Conservation (phyloP, 305 asterid genomes). For the Ajuga reptans region DNA sequence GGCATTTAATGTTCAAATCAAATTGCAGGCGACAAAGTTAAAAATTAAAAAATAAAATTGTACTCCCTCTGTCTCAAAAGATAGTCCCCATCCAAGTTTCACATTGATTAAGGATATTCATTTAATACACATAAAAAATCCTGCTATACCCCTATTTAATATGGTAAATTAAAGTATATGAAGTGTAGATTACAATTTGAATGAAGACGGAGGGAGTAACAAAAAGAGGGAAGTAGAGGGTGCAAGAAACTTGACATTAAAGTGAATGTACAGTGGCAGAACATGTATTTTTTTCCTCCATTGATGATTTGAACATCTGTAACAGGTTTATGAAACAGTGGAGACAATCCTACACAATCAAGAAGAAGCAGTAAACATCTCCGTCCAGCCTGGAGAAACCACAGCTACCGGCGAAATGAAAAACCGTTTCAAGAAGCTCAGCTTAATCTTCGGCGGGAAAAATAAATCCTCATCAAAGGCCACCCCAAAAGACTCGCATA, state of each 20-base stretch:
- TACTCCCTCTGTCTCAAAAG: no score
- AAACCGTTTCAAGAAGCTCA: slow-evolving; percentile 65
- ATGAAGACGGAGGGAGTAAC: no score
- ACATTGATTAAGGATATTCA: no score
- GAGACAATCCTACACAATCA: slow-evolving; percentile 69
- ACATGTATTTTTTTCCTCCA: neutral
- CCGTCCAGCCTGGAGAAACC: slow-evolving; percentile 56
- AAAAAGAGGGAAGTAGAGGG: no score
- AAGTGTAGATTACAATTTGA: no score
- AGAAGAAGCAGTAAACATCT: slow-evolving; percentile 44
- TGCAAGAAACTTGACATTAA: no score
- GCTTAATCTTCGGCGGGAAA: slow-evolving; percentile 64
- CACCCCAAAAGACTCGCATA: slow-evolving; percentile 35
- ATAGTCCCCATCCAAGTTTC: no score
- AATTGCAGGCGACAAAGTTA: neutral
- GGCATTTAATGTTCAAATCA: neutral
- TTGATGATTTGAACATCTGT: neutral
- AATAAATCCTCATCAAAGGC: slow-evolving; percentile 35
- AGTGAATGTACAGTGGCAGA: neutral
- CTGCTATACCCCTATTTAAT: no score
- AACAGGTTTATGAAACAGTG: slow-evolving; percentile 72
- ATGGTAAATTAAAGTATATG: no score
- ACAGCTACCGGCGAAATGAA: slow-evolving; percentile 48
- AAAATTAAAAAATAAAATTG: no score
- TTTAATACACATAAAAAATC: no score